A percentile compares a stretch with the other conserved stretches of the same genome.
Conservation (phyloP, 176 grass and related monocot species). For the Dactylis glomerata region DNA sequence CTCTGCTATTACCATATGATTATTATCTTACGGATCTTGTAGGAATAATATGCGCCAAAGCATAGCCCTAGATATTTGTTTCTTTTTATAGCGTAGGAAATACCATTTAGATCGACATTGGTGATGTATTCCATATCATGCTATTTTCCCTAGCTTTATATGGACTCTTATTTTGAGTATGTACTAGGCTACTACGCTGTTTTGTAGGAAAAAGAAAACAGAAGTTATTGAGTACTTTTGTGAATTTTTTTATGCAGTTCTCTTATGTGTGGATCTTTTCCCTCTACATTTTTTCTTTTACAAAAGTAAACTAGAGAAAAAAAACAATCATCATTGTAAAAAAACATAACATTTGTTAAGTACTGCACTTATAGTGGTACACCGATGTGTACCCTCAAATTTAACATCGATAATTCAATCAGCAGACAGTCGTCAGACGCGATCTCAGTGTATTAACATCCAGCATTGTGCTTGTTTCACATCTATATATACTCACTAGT, state of each 20-base stretch:
- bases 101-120: neutral
- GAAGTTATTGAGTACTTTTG: no score
- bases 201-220: neutral
- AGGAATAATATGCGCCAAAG: neutral
- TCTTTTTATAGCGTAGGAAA: neutral
- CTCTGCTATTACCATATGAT: neutral
- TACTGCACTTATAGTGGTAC: neutral
- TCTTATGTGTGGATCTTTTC: no score
- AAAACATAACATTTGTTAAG: neutral
- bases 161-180: neutral
- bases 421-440: neutral
- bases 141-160: neutral
- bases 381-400: neutral
- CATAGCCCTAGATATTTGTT: neutral
- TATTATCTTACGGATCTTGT: neutral
- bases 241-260: no score
- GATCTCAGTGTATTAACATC: neutral
- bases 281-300: no score
- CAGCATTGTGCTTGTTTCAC: neutral
- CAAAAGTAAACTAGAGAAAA: neutral
- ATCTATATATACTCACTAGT: neutral
- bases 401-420: neutral
- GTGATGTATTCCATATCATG: neutral
- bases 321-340: neutral
- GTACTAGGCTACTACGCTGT: neutral